These are phyloP conservation scores for Macrolepiota fuliginosa DNA, from an alignment of 768 basidiomycete species.

Conservation along the genomic window DNA sequence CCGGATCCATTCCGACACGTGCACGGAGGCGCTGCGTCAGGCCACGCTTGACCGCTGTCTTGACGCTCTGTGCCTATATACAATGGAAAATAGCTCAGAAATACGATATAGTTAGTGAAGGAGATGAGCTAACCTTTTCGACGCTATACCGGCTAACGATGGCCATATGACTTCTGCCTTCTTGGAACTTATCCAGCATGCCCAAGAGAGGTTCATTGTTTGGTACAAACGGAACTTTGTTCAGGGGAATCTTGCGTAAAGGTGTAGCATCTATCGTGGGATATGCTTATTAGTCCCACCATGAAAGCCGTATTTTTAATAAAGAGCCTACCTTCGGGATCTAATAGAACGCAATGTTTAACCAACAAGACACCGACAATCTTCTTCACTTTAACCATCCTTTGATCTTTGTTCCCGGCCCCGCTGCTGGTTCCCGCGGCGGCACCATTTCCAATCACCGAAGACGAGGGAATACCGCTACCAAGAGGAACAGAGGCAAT, in stretches of 20 bases:
- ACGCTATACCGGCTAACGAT: conserved; percentile 78
- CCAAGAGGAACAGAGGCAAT: conserved; percentile 28
- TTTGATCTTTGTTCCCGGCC: conserved; percentile 1
- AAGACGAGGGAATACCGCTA: not conserved
- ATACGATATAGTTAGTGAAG: not conserved
- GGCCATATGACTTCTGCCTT: conserved; percentile 89
- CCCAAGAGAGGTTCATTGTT: conserved; percentile 83
- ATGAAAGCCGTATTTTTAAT: not conserved
- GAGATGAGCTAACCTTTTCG: conserved; percentile 41
- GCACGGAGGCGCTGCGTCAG: conserved; percentile 76
- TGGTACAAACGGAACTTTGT: conserved; percentile 84
- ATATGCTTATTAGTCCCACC: not conserved
- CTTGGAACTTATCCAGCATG: conserved; percentile 86
- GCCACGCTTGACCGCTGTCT: conserved; percentile 78
- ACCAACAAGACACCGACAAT: conserved; percentile 86
- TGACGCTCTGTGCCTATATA: conserved; percentile 67
- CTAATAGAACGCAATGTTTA: conserved; percentile 85
- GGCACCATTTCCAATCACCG: not conserved
- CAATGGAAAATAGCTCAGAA: not conserved
- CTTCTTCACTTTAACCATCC: conserved; percentile 65
- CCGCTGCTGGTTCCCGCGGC: not conserved
- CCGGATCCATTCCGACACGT: conserved; percentile 70
- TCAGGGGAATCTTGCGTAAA: conserved; percentile 78
- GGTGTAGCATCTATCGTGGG: conserved; percentile 66
- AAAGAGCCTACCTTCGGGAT: conserved; percentile 63